Conservation (phyloP, 176 grass and related monocot genomes). For the Cenchrus americanus region DNA sequence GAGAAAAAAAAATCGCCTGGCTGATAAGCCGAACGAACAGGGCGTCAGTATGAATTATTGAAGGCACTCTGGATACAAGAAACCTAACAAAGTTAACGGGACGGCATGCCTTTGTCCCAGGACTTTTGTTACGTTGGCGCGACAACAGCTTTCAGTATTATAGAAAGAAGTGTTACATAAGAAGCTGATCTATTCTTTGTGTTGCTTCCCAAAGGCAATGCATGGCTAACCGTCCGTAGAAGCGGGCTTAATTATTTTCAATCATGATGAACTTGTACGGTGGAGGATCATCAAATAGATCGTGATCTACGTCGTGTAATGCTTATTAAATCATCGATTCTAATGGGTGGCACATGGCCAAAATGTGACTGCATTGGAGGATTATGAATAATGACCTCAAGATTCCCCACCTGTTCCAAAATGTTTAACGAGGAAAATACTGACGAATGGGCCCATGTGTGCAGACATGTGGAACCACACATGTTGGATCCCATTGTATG, state of each 20-base stretch:
- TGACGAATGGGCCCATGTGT: background rate
- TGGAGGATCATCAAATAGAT: slow-evolving; percentile 29
- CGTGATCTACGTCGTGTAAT: background rate
- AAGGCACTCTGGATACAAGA: background rate
- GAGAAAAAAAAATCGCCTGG: too few species aligned
- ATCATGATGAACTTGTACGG: slow-evolving; percentile 25
- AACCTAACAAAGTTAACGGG: background rate
- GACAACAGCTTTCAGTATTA: background rate
- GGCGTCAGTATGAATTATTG: background rate
- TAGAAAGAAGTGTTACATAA: background rate
- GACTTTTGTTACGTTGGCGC: slow-evolving; percentile 9
- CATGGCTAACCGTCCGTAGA: background rate
- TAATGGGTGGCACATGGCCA: slow-evolving; percentile 34
- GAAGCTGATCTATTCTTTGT: background rate
- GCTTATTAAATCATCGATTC: background rate
- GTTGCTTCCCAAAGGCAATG: slow-evolving; percentile 48
- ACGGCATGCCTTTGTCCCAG: background rate
- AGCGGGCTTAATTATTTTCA: slow-evolving; percentile 25
- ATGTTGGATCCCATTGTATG: background rate
- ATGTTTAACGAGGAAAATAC: background rate
- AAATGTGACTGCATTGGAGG: background rate
- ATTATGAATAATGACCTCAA: background rate
- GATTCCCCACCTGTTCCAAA: background rate
- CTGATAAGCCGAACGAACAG: too few species aligned
- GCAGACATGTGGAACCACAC: background rate